Evolutionary conservation across 768 basidiomycete species (phyloP).

Genomic region (Dioszegia crocea): DNA sequence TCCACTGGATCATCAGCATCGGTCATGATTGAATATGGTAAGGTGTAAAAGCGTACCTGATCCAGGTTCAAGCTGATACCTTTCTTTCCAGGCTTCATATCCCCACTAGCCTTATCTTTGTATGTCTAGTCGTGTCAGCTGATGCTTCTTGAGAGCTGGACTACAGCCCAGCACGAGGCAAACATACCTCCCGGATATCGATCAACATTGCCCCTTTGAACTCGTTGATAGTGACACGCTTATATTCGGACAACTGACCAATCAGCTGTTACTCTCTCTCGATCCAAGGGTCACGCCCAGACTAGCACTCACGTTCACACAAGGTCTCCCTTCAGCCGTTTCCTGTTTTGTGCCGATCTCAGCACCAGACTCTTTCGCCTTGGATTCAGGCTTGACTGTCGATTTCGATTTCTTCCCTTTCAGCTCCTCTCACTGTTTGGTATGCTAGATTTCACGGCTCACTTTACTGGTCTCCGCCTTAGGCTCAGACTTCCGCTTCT

Average conservation of each 20-base stretch:
- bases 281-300: no score
- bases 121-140: slow-evolving; percentile 32
- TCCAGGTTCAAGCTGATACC: slow-evolving; percentile 39
- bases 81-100: slow-evolving; percentile 44
- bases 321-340: not conserved
- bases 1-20: slow-evolving; percentile 27
- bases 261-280: no score
- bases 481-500: slow-evolving; percentile 7
- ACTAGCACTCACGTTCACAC: not conserved
- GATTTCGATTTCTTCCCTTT: not conserved
- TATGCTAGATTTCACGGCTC: no score
- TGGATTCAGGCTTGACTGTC: not conserved
- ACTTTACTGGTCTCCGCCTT: not conserved
- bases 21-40: no score
- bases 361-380: not conserved
- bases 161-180: not conserved
- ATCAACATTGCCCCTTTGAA: slow-evolving; percentile 40
- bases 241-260: slow-evolving; percentile 27
- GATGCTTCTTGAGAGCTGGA: no score
- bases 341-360: slow-evolving; percentile 3
- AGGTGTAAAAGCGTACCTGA: slow-evolving; percentile 26
- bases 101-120: slow-evolving; percentile 42
- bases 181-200: slow-evolving; percentile 46
- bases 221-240: slow-evolving; percentile 38
- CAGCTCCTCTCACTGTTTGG: no score